Base-by-base conservation (phyloP, 139 green algal genomes). In the Marvania coccoides region DNA sequence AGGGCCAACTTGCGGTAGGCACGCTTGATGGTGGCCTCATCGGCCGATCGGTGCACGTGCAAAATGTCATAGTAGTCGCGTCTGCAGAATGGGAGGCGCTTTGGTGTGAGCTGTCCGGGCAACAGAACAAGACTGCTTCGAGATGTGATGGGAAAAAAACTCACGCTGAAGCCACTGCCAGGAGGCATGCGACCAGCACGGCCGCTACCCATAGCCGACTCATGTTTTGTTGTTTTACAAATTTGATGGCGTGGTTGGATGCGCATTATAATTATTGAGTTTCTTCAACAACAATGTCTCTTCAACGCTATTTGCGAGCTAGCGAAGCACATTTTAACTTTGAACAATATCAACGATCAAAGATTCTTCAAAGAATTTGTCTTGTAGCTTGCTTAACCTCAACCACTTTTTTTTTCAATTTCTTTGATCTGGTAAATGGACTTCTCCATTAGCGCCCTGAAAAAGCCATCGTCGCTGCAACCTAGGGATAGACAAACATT, bases 1-100 rank as follows among this genome's bases (percentile, higher is more conserved):
- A 98, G 73, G 15, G 95, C 95, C 1, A 99, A 75, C 71, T 98
- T 98, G 19, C 90, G 75, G 59, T 98, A 99, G 0, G 89, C 82
- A 5, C 92, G 77, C 71, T 99, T 99, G 47, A 99, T 95, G 61
- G 92, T 82, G 2, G 79, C 77, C 0, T 98, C 90, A 6, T 58
- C 78, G 4, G 95, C 95, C 26, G 69, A 74, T 33, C 81, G 79
- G 4, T 85, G 66, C 3, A 98, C 82, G 48, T 84, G 74, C 12
- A 98, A 72, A 0, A 97, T 28, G 36, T 96, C 88, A 75, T 98
- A 98, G 61, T 90, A 97, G 57, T 96, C 91, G 9, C 78, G 80
- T 55, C 88, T 93, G 88, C 74, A 70, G 39, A 31, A 34, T 8
- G 33, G 54, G 3, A 57, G 26, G 46, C 6, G 63, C 14, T 30